Conservation (phyloP, 352 stramenopile species). For the Halophytophthora batemanensis region DNA sequence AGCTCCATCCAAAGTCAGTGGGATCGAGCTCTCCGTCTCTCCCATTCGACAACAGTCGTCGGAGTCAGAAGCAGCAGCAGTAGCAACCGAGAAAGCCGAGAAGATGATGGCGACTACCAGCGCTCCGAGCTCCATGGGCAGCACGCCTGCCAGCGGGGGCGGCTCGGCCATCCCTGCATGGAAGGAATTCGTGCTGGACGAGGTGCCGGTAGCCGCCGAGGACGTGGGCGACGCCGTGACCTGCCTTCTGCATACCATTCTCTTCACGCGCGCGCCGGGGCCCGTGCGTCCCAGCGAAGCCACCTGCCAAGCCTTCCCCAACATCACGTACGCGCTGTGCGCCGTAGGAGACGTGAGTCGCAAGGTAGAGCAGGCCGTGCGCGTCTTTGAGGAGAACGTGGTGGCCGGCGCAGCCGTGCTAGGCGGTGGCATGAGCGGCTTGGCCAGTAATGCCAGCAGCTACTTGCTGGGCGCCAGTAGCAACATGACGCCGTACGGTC, state of each 20-base stretch:
- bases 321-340: slow-evolving; percentile 74
- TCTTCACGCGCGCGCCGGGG: slow-evolving; percentile 74
- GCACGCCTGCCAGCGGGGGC: background rate
- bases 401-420: slow-evolving; percentile 2
- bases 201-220: slow-evolving; percentile 49
- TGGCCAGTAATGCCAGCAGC: slow-evolving; percentile 12
- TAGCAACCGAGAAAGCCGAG: too few species aligned
- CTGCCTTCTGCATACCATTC: slow-evolving; percentile 73
- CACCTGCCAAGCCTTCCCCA: slow-evolving; percentile 72
- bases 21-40: too few species aligned
- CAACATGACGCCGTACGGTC: slow-evolving; percentile 29
- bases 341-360: slow-evolving; percentile 73
- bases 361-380: slow-evolving; percentile 73
- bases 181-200: slow-evolving; percentile 66
- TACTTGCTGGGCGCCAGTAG: slow-evolving; percentile 20
- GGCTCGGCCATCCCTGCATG: slow-evolving; percentile 18
- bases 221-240: slow-evolving; percentile 66
- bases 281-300: slow-evolving; percentile 72
- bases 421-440: background rate
- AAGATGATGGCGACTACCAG: slow-evolving; percentile 9
- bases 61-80: too few species aligned
- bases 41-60: too few species aligned
- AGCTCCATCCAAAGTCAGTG: too few species aligned
- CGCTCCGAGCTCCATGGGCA: slow-evolving; percentile 7
- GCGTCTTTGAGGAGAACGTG: slow-evolving; percentile 58